Conservation (phyloP, 1,284 basidiomycete genomes). For the Leccinum griseonigrum region DNA sequence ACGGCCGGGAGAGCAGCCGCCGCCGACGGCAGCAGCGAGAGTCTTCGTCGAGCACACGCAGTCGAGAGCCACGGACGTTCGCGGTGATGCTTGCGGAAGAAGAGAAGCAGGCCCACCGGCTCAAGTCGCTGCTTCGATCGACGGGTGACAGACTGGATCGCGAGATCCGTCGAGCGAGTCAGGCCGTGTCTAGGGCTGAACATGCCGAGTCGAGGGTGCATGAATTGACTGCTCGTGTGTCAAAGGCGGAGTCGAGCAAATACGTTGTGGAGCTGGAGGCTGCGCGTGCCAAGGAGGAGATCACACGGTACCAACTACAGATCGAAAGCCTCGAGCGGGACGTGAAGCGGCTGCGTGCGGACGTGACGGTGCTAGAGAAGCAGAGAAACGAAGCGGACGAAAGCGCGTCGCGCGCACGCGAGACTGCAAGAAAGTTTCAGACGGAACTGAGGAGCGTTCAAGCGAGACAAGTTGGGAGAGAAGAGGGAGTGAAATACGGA, state of each 20-base stretch:
- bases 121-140: slow-evolving; percentile 53
- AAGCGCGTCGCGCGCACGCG: slow-evolving; percentile 45
- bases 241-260: slow-evolving; percentile 45
- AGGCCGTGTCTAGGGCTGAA: slow-evolving; percentile 50
- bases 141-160: slow-evolving; percentile 56
- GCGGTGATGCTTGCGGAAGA: slow-evolving; percentile 55
- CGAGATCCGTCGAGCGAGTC: slow-evolving; percentile 53
- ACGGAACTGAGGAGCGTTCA: slow-evolving; percentile 46
- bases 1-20: slow-evolving; percentile 17
- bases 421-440: slow-evolving; percentile 46
- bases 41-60: slow-evolving; percentile 26
- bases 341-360: slow-evolving; percentile 41
- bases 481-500: slow-evolving; percentile 16
- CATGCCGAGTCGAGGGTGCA: slow-evolving; percentile 50
- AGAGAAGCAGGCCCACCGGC: slow-evolving; percentile 54
- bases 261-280: slow-evolving; percentile 46
- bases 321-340: slow-evolving; percentile 51
- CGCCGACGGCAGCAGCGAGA: slow-evolving; percentile 20
- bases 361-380: slow-evolving; percentile 42
- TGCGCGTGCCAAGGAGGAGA: slow-evolving; percentile 46
- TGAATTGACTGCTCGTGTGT: slow-evolving; percentile 39
- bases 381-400: slow-evolving; percentile 49
- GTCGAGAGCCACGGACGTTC: slow-evolving; percentile 21
- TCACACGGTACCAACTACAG: slow-evolving; percentile 46
- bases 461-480: slow-evolving; percentile 44